Evolutionary conservation across 176 grass and related monocot species (phyloP), one percentile per base, ranked within the genome.

Genomic region (Triticum timopheevii): DNA sequence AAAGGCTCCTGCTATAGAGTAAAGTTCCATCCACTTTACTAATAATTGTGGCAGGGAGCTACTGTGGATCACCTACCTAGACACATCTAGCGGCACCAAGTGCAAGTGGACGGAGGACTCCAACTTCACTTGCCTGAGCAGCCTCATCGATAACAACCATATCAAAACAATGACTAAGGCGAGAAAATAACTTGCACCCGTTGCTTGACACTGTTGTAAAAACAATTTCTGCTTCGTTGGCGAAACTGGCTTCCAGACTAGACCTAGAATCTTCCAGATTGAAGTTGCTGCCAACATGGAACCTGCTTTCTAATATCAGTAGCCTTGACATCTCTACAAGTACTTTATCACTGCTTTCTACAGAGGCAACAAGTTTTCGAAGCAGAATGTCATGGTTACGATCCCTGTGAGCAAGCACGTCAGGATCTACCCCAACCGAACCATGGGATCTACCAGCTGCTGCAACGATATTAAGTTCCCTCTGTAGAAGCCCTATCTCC

Each of bases 121-220:
- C 97, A 78, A 99, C 92, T 91, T 99, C 97, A 89, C 97, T 99
- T 33, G 97, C 97, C 64, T 99, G 97, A 83, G 97, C 97, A 61
- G 94, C 97, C 83, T 99, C 97, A 90, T 99, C 94, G 69, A 99
- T 97, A 52, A 99, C 97, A 8, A 99, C 94, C 97, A 99, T 99
- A 90, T 99, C 97, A 69, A 99, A 99, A 70, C 97, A 94, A 90
- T 99, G 94, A 83, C 84, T 94, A 28, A 99, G 90, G 45, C 92
- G 94, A 80, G 97, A 99, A 88, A 99, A 99, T 83, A 99, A 87
- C 76, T 91, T 99, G 19, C 97, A 90, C 11, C 97, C 97, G 28
- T 92, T 96, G 80, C 97, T 99, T 39, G 97, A 99, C 44, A 99
- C 97, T 20, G 97, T 99, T 77, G 97, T 99, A 79, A 99, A 99